Evolutionary conservation across 2,329 filamentous ascomycete genomes (phyloP).

Genomic region (Xylaria sp.): DNA sequence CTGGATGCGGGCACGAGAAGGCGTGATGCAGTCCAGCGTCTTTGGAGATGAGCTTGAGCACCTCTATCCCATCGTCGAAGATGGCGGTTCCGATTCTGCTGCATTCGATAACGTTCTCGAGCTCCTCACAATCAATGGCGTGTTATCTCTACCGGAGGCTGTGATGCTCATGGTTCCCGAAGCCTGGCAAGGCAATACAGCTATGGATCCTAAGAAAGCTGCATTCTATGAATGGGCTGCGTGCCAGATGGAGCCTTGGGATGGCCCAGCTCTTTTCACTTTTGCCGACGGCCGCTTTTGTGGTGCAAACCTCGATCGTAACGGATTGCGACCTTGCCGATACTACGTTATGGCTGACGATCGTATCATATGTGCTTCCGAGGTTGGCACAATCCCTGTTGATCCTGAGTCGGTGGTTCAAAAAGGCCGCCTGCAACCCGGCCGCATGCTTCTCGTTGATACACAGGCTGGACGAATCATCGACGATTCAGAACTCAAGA

Average conservation of each 20-base stretch:
- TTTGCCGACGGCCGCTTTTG: slow-evolving; percentile 97
- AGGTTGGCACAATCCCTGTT: slow-evolving; percentile 92
- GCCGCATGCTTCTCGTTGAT: slow-evolving; percentile 95
- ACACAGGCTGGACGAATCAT: slow-evolving; percentile 91
- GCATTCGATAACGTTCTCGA: slow-evolving; percentile 98
- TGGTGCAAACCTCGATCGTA: slow-evolving; percentile 95
- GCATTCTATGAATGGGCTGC: slow-evolving; percentile 99
- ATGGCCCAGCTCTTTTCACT: slow-evolving; percentile 94
- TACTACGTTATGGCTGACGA: slow-evolving; percentile 98
- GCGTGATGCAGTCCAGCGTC: slow-evolving; percentile 90
- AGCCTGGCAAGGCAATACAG: slow-evolving; percentile 93
- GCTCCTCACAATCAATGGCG: slow-evolving; percentile 92
- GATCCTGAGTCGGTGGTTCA: slow-evolving; percentile 91
- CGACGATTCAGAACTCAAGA: slow-evolving; percentile 91
- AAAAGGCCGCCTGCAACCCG: slow-evolving; percentile 92
- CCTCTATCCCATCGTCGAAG: slow-evolving; percentile 94
- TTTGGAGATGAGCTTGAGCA: slow-evolving; percentile 92
- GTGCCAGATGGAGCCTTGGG: slow-evolving; percentile 99
- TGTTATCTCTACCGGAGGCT: slow-evolving; percentile 92
- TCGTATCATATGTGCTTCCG: slow-evolving; percentile 95
- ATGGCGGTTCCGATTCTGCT: slow-evolving; percentile 95
- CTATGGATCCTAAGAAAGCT: slow-evolving; percentile 94
- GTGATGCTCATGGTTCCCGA: slow-evolving; percentile 99
- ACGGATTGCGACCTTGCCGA: slow-evolving; percentile 92
- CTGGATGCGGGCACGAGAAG: slow-evolving; percentile 98